Evolutionary conservation across 2,329 filamentous ascomycete genomes (phyloP), one percentile per base, ranked within the genome.

Genomic region (Pestalotiopsis sp.): DNA sequence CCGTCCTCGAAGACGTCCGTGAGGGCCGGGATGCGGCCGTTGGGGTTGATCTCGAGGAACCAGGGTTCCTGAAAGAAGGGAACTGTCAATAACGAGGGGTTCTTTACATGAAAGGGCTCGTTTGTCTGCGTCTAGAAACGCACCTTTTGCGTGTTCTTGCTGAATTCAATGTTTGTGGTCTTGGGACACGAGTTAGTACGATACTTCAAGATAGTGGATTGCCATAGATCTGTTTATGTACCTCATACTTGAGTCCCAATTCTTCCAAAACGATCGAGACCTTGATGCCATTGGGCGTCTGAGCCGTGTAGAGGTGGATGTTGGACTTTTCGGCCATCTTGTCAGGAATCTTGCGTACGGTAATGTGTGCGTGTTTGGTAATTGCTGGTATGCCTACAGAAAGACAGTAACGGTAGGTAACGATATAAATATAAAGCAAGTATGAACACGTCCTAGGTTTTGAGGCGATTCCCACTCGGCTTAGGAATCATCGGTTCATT

Each of bases 31-130:
- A 97, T 97, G 73, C 94, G 92, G 72, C 94, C 94, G 79, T 97
- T 97, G 72, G 94, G 94, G 81, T 97, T 97, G 82, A 97, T 97
- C 66, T 91, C 90, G 36, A 97, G 87, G 82, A 95, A 98, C 94
- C 93, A 97, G 17, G 89, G 89, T 79, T 95, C 83, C 78, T 82
- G 67, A 14, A 27, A 31, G 31, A 6, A 25, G 27, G 57, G 56
- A 69, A 12, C 41, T 17, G 41, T 45, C 39, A 61, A 57, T 57
- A 38, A 36, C 45, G 31, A 36, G 11, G 12, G n/a, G 49, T 3
- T 6, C 52, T 23, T 13, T 3, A 2, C n/a, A 17, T 2, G 5
- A 61, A 61, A n/a, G n/a, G 12, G 39, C 59, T 61, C 7, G n/a
- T 12, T 36, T 23, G 14, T 5, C 13, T 11, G 13, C 3, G 27